Conservation (phyloP, 2,329 filamentous ascomycete genomes). For the Zymoseptoria crescenta region DNA sequence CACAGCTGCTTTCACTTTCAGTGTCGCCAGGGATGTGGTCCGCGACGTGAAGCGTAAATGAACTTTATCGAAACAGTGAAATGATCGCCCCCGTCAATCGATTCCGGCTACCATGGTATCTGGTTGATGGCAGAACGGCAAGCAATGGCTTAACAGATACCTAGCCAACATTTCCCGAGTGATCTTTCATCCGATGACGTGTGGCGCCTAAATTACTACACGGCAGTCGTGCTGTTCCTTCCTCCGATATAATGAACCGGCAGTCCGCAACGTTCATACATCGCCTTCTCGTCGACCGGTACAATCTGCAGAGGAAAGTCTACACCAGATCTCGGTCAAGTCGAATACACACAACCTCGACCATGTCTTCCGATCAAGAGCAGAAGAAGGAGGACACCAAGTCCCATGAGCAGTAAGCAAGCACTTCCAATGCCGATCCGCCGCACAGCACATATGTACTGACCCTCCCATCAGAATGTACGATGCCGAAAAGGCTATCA, state of each 20-base stretch:
- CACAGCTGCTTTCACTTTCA: not conserved
- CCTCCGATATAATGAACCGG: not conserved
- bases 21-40: not conserved
- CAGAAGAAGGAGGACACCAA: conserved; percentile 19
- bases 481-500: conserved; percentile 27
- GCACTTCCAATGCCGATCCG: not conserved
- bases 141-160: not conserved
- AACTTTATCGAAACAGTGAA: too few relatives aligned
- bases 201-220: not conserved
- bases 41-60: too few relatives aligned
- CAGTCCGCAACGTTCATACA: not conserved
- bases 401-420: conserved; percentile 19
- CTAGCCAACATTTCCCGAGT: conserved; percentile 22
- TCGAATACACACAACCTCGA: not conserved
- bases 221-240: not conserved
- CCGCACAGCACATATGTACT: not conserved
- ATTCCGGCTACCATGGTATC: not conserved
- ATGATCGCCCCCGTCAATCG: too few relatives aligned
- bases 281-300: not conserved
- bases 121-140: not conserved
- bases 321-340: not conserved
- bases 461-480: conserved; percentile 22
- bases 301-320: not conserved
- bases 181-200: conserved; percentile 22
- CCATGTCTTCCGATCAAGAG: conserved; percentile 25